A percentile compares a stretch with the other conserved stretches of the same genome.
These are phyloP conservation scores for Alternaria sp. DNA, from an alignment of 2,329 filamentous ascomycete genomes.

Conservation along the genomic window DNA sequence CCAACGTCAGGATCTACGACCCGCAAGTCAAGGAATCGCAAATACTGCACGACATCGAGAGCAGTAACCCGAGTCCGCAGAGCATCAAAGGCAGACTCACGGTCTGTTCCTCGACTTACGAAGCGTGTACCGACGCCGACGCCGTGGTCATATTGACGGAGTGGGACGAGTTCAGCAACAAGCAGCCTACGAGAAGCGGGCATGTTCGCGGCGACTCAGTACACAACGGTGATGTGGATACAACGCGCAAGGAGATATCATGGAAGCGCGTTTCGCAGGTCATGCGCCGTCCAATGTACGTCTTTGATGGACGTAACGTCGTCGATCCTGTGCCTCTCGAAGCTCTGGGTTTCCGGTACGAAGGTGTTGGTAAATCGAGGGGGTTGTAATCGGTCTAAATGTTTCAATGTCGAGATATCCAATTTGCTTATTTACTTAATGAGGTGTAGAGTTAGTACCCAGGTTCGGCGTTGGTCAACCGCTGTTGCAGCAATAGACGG, in stretches of 20 bases:
- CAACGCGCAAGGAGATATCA: neutral
- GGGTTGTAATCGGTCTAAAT: neutral
- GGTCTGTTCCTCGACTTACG: neutral
- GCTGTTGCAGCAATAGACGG: neutral
- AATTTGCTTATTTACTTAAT: neutral
- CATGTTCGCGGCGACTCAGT: neutral
- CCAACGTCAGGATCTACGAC: neutral
- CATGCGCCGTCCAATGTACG: constrained; percentile 3
- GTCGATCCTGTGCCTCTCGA: constrained; percentile 2
- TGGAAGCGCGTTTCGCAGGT: constrained; percentile 3
- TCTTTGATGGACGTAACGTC: constrained; percentile 5
- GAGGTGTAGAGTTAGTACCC: neutral
- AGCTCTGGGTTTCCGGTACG: constrained; percentile 2
- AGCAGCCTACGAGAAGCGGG: neutral
- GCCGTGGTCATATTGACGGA: constrained; percentile 1
- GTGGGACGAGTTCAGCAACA: constrained; percentile 4
- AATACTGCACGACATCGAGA: neutral
- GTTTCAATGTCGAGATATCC: neutral
- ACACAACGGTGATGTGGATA: neutral
- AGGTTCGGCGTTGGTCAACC: neutral
- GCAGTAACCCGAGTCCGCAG: neutral
- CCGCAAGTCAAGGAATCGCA: constrained; percentile 1
- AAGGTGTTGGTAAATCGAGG: neutral
- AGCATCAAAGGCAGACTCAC: neutral
- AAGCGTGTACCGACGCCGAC: neutral